These are phyloP conservation scores for Exophiala oligosperma DNA, from an alignment of 2,329 filamentous ascomycete genomes.

Conservation along the genomic window DNA sequence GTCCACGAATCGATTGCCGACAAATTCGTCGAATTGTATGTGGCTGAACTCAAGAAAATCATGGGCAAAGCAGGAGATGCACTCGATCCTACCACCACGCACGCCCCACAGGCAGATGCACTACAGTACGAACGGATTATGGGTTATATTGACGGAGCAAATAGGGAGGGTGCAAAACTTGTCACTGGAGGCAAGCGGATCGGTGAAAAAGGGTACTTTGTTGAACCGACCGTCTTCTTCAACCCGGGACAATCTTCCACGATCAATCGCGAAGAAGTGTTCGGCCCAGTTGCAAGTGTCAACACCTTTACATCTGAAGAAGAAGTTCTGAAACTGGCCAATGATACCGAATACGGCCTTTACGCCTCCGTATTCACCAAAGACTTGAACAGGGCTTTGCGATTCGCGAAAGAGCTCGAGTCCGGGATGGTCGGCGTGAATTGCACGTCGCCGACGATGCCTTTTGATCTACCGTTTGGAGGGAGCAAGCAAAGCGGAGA, in stretches of 20 bases:
- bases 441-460: neutral
- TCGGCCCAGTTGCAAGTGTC: conserved; percentile 37
- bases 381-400: conserved; percentile 40
- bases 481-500: neutral
- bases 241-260: too few relatives aligned
- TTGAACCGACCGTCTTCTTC: too few relatives aligned
- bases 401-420: conserved; percentile 41
- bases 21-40: too few relatives aligned
- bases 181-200: conserved; percentile 25
- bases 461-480: neutral
- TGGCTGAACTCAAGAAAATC: too few relatives aligned
- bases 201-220: neutral
- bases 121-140: conserved; percentile 38
- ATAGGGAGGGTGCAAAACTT: conserved; percentile 29
- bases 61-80: conserved; percentile 52
- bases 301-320: conserved; percentile 38
- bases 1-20: too few relatives aligned
- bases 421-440: conserved; percentile 37
- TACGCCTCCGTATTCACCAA: conserved; percentile 41
- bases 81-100: conserved; percentile 57
- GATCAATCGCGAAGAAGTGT: neutral
- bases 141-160: too few relatives aligned
- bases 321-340: conserved; percentile 38
- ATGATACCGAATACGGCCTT: conserved; percentile 42
- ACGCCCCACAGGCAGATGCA: conserved; percentile 46